phyloP scores from a whole-genome alignment of 768 basidiomycete species.

The Tulasnella calospora region DNA sequence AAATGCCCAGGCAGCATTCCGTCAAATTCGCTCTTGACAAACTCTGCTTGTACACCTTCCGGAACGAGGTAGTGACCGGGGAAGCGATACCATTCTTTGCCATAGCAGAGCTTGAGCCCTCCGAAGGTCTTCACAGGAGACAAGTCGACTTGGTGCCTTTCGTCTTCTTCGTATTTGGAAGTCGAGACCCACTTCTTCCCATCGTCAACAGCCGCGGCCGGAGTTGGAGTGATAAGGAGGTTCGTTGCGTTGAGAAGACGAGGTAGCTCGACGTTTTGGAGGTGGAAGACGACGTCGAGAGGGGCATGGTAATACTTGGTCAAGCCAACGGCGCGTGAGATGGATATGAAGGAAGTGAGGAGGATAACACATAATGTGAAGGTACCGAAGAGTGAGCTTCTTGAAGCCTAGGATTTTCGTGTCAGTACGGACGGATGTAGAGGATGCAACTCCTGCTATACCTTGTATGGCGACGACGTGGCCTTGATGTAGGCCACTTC shows the following conservation, averaged over 20 bases:
- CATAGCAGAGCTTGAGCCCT: constrained; percentile 68
- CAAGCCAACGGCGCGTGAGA: constrained; percentile 75
- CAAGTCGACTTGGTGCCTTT: constrained; percentile 50
- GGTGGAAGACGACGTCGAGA: constrained; percentile 58
- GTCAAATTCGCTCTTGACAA: constrained; percentile 39
- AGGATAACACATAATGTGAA: constrained; percentile 68
- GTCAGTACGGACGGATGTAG: too few species aligned
- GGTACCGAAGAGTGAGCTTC: constrained; percentile 65
- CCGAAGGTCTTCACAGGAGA: constrained; percentile 62
- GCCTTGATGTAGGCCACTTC: constrained; percentile 67
- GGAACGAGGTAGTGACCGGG: constrained; percentile 87
- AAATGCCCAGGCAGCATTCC: constrained; percentile 88
- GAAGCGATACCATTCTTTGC: constrained; percentile 96
- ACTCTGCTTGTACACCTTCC: constrained; percentile 72
- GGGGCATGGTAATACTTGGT: constrained; percentile 86
- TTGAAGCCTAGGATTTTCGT: constrained; percentile 38
- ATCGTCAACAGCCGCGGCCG: constrained; percentile 42
- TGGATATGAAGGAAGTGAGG: constrained; percentile 70
- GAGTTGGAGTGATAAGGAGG: constrained; percentile 47
- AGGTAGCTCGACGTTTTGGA: constrained; percentile 64
- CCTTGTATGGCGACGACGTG: constrained; percentile 82
- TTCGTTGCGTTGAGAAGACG: constrained; percentile 70
- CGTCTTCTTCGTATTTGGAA: constrained; percentile 35
- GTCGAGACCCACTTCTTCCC: constrained; percentile 40
- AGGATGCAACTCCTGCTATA: constrained; percentile 35